Evolutionary conservation across 257 asterid species (phyloP), one percentile per base, ranked within the genome.

Genomic region (Solanum bulbocastanum): DNA sequence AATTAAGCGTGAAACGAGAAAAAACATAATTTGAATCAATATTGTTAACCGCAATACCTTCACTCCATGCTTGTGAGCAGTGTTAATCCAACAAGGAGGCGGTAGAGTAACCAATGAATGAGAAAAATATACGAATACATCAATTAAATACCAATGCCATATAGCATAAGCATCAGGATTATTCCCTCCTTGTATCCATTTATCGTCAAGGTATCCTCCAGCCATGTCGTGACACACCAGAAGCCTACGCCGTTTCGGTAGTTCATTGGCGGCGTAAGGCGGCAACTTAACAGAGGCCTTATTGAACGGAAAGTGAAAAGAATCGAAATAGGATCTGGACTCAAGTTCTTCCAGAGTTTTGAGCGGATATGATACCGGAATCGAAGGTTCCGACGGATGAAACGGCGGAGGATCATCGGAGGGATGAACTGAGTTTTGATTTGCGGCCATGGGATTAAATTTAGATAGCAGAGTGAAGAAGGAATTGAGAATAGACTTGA

Each of bases 141-240:
- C 99, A 49, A 97, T 95, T 94, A 97, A 92, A 91, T 93, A 92
- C 99, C 99, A 97, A 90, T 97, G 99, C 99, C 98, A 96, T 86
- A 97, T 93, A 73, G 94, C 93, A 87, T 93, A 97, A 10, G 99
- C 98, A 23, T 87, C 96, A 15, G 93, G 90, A 73, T 96, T 95
- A 23, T 27, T 86, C 65, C 99, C 98, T 2, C 99, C 99, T 90
- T 96, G 99, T 30, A 97, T 92, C 88, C 93, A 92, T 89, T 79
- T 92, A 88, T 97, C 99, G 85, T 97, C 99, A 37, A 87, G 87
- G 49, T 97, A 97, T 20, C 99, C 99, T 87, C 99, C 99, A 71
- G 88, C 91, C 98, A 97, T 90, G 88, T 97, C 99, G 84, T 96
- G 99, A 89, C 99, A 97, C 12, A 96, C 99, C 93, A 97, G 86